Percentiles rank a stretch among this genome's conserved stretches.
phyloP scores from a whole-genome alignment of 768 basidiomycete species.

The Lactarius hengduanensis region DNA sequence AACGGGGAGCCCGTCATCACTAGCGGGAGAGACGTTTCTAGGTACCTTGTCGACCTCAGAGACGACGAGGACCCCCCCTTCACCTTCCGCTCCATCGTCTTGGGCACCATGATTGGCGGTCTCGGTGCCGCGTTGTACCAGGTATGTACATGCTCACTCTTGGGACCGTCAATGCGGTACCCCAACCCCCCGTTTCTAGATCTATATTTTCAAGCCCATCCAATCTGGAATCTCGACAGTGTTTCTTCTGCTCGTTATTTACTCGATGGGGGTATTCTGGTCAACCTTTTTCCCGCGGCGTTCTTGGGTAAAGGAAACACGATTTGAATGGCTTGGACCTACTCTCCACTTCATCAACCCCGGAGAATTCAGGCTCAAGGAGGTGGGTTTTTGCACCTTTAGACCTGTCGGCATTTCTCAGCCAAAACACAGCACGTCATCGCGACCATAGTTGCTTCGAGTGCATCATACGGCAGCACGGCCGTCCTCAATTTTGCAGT shows the following conservation, averaged over 20 bases:
- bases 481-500: conserved; percentile 63
- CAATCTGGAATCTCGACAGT: conserved; percentile 52
- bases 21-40: conserved; percentile 50
- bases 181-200: conserved; percentile 37
- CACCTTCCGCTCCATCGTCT: conserved; percentile 53
- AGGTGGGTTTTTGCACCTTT: conserved; percentile 39
- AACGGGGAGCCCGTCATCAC: conserved; percentile 34
- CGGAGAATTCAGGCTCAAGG: conserved; percentile 55
- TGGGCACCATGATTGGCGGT: conserved; percentile 56
- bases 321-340: conserved; percentile 42
- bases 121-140: conserved; percentile 57
- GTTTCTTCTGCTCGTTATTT: conserved; percentile 55
- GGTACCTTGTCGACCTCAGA: conserved; percentile 53
- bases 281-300: conserved; percentile 45
- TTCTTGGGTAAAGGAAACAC: conserved; percentile 45
- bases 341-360: conserved; percentile 53
- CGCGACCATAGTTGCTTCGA: conserved; percentile 56
- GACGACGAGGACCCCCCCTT: conserved; percentile 59
- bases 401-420: not conserved
- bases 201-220: conserved; percentile 60
- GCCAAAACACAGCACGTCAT: conserved; percentile 49
- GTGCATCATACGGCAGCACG: conserved; percentile 51
- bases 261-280: conserved; percentile 51
- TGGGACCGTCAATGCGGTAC: not conserved
- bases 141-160: conserved; percentile 35